Evolutionary conservation across 257 asterid genomes (phyloP).

Genomic region (Penstemon eatonii): DNA sequence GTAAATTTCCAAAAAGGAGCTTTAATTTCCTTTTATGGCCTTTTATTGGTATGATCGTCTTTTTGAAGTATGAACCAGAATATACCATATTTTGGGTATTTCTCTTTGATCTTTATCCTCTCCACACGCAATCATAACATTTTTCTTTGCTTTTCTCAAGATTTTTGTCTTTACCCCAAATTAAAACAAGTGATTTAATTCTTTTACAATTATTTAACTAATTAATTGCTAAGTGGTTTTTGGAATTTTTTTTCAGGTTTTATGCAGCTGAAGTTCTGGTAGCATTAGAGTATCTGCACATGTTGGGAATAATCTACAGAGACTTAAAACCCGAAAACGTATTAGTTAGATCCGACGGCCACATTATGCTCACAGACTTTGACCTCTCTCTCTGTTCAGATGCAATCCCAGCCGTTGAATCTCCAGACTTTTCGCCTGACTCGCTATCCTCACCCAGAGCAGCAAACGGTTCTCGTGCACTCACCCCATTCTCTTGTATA

Average conservation of each 20-base stretch:
- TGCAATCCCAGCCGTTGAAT: constrained; percentile 77
- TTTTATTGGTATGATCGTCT: constrained; percentile 28
- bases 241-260: constrained; percentile 45
- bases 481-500: constrained; percentile 67
- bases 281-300: constrained; percentile 87
- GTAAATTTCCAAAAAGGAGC: constrained; percentile 30
- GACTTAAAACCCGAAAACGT: constrained; percentile 92
- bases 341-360: constrained; percentile 89
- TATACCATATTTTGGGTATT: constrained; percentile 29
- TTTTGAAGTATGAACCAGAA: constrained; percentile 28
- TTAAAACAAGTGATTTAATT: not conserved
- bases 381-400: constrained; percentile 84
- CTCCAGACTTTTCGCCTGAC: constrained; percentile 46
- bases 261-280: constrained; percentile 92
- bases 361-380: constrained; percentile 86
- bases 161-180: not conserved
- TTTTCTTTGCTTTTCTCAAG: constrained; percentile 21
- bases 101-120: constrained; percentile 25
- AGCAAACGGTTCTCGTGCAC: constrained; percentile 22
- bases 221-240: constrained; percentile 15
- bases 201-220: no score
- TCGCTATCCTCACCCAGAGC: constrained; percentile 34
- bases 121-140: constrained; percentile 37
- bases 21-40: constrained; percentile 31
- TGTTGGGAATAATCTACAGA: constrained; percentile 87